Evolutionary conservation across 1,139 yeast genomes (phyloP).

Genomic region (Suhomyces maxii): DNA sequence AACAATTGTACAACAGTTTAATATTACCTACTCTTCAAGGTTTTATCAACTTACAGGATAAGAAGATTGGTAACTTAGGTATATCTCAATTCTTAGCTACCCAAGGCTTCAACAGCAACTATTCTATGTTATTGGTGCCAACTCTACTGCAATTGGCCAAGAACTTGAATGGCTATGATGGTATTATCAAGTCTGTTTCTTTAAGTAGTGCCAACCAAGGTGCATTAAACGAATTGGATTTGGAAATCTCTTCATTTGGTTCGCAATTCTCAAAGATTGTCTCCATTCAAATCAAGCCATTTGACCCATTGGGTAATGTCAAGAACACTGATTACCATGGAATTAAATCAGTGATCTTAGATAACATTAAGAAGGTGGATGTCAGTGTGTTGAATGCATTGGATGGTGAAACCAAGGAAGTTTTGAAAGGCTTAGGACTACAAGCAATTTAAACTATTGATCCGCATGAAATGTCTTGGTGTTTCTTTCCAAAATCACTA

Average conservation of each 20-base stretch:
- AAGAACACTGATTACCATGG: constrained; percentile 36
- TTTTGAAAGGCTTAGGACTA: constrained; percentile 3
- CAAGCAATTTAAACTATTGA: neutral
- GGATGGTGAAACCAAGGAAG: constrained; percentile 1
- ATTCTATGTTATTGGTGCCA: constrained; percentile 44
- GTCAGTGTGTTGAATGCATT: constrained; percentile 35
- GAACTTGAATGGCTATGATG: constrained; percentile 42
- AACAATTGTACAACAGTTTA: constrained; percentile 62
- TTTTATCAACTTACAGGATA: constrained; percentile 68
- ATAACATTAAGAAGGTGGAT: constrained; percentile 30
- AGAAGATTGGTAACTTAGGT: constrained; percentile 77
- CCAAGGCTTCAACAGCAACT: constrained; percentile 29
- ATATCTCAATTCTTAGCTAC: constrained; percentile 51
- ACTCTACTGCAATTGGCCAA: constrained; percentile 55
- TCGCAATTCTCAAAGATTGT: constrained; percentile 75
- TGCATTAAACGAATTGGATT: constrained; percentile 37
- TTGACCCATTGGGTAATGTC: constrained; percentile 65
- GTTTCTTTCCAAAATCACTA: too few species aligned
- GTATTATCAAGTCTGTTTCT: constrained; percentile 32
- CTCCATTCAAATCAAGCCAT: constrained; percentile 57
- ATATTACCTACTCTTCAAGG: constrained; percentile 66
- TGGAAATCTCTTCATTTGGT: constrained; percentile 76
- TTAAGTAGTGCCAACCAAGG: constrained; percentile 31
- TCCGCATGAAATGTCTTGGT: too few species aligned
- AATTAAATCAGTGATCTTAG: constrained; percentile 31